These are phyloP conservation scores for Leccinum subgranulosum DNA, from an alignment of 768 basidiomycete genomes.

Conservation along the genomic window DNA sequence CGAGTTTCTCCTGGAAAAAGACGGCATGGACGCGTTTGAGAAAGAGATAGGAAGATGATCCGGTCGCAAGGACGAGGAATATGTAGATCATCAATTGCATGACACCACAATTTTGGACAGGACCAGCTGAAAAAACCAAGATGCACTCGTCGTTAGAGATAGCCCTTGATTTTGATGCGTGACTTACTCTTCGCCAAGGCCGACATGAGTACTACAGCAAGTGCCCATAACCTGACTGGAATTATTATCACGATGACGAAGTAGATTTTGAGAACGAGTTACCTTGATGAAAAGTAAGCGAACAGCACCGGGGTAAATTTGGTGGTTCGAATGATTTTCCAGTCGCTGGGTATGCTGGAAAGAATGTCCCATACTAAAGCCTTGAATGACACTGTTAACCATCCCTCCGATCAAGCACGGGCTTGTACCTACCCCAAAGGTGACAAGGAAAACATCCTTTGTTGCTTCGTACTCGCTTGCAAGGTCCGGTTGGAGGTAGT, in stretches of 20 bases:
- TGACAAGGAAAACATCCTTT: conserved; percentile 18
- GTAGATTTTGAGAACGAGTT: neutral
- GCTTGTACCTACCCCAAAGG: conserved; percentile 17
- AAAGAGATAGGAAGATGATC: conserved; percentile 35
- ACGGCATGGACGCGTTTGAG: conserved; percentile 38
- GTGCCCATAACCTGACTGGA: conserved; percentile 13
- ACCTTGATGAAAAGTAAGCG: conserved; percentile 26
- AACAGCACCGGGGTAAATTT: conserved; percentile 15
- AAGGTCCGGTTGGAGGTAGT: conserved; percentile 20
- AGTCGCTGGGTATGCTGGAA: conserved; percentile 21
- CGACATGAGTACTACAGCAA: conserved; percentile 18
- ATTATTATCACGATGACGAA: conserved; percentile 3
- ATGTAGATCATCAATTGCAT: conserved; percentile 13
- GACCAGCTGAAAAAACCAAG: conserved; percentile 15
- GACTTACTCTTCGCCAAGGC: conserved; percentile 19
- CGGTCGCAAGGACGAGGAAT: conserved; percentile 20
- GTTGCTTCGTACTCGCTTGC: conserved; percentile 19
- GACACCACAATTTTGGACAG: conserved; percentile 18
- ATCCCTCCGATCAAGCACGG: neutral
- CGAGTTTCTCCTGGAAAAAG: conserved; percentile 20
- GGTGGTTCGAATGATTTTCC: conserved; percentile 14
- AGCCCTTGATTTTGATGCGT: neutral
- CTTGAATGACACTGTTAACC: conserved; percentile 9
- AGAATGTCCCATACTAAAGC: conserved; percentile 27
- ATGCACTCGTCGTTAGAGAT: neutral